These are phyloP conservation scores for Xylaria acuta DNA, from an alignment of 495 filamentous ascomycete genomes.

Conservation along the genomic window DNA sequence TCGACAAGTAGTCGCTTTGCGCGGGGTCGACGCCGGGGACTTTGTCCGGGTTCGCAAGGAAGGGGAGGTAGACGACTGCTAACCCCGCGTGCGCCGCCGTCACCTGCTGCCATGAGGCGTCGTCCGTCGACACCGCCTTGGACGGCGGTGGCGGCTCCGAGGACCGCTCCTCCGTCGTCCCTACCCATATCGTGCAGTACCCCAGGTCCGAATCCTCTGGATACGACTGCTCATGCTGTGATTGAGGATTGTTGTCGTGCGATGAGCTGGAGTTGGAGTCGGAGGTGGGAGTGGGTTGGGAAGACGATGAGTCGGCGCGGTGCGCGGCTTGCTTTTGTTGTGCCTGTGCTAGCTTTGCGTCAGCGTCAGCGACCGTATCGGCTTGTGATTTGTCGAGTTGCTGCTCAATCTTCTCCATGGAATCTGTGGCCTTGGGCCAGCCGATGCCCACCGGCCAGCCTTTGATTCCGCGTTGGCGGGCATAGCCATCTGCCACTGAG, in stretches of 20 bases:
- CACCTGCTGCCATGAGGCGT: constrained; percentile 70
- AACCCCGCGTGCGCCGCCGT: constrained; percentile 82
- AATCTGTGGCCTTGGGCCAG: constrained; percentile 73
- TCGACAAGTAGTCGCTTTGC: constrained; percentile 82
- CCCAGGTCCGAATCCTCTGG: constrained; percentile 66
- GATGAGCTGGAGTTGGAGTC: constrained; percentile 22
- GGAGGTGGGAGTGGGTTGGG: constrained; percentile 23
- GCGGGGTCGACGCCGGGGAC: constrained; percentile 82
- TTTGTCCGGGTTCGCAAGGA: constrained; percentile 74
- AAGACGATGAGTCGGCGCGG: constrained; percentile 24
- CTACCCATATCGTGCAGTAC: constrained; percentile 96
- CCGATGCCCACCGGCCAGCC: constrained; percentile 93
- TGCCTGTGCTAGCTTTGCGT: constrained; percentile 67
- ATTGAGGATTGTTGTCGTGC: constrained; percentile 25
- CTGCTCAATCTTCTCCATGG: constrained; percentile 60
- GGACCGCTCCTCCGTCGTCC: constrained; percentile 72
- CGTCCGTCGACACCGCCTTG: constrained; percentile 60
- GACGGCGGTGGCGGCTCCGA: constrained; percentile 66
- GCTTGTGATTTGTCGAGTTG: constrained; percentile 74
- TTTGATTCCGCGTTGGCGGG: constrained; percentile 82
- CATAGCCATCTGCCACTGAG: constrained; percentile 89
- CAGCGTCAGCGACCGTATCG: constrained; percentile 62
- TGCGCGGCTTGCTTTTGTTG: constrained; percentile 55
- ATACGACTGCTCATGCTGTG: constrained; percentile 41
- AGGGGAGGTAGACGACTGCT: constrained; percentile 88